Evolutionary conservation across 306 rosid species (phyloP), one percentile per base, ranked within the genome.

Genomic region (Quercus parvula): DNA sequence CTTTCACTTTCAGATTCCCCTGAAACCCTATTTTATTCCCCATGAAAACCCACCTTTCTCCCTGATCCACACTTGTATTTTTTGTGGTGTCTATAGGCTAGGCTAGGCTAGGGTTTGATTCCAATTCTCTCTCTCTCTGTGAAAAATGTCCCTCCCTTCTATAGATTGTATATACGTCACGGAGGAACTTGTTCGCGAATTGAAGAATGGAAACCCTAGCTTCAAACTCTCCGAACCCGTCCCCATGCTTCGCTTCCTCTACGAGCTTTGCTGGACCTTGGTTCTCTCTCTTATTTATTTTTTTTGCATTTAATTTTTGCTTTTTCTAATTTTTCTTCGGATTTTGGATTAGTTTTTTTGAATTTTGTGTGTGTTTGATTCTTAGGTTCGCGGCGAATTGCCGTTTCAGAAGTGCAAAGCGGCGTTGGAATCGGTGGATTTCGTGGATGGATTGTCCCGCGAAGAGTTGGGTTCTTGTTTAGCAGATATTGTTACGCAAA

Each of bases 311-410:
- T 68, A 6, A 11, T 9, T 46, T 41, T 44, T 57, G 12, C 61
- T 5, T 31, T 44, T 3, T 35, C 70, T 69, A 55, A 15, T 17
- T 44, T 2, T 59, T 79, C 71, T 30, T 71, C 33, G 56, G 74
- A 51, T 41, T 64, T 69, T 9, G 81, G 83, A 63, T 24, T 78
- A 74, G 27, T 71, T 72, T 13, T 49, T 49, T 49, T 49, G 14
- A 10, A 49, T 70, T 80, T 64, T 17, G 38, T 78, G 8, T 58
- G 63, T 75, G 27, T 27, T 83, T 78, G 74, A 71, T 73, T 81
- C 68, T 72, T 85, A 95, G 99, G 97, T 93, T 64, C 92, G 97
- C 13, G 99, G 99, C 2, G 99, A 92, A 82, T 89, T 95, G 86
- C 97, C 96, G 17, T 77, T 90, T 77, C 98, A 83, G 83, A 92